Percentiles rank a stretch among this genome's conserved stretches.
These are phyloP conservation scores for Monosporascus sp. DNA, from an alignment of 2,329 filamentous ascomycete species.

Conservation along the genomic window DNA sequence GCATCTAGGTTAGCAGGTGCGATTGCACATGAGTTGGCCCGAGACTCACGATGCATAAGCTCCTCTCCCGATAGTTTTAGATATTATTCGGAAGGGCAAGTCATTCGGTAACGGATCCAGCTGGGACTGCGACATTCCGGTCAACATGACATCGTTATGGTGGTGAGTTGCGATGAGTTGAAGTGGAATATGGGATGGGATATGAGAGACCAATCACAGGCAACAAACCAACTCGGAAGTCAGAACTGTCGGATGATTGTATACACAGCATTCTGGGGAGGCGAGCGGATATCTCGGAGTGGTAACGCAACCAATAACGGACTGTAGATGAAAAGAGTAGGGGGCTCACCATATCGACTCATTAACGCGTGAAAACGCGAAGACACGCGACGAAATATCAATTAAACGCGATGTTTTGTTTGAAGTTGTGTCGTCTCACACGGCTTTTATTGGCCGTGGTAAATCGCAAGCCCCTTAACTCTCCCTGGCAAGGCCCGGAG, in stretches of 20 bases:
- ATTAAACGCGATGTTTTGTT: conserved; percentile 10
- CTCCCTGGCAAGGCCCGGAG: background rate
- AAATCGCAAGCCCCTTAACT: background rate
- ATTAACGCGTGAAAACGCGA: background rate
- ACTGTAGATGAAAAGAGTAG: no score
- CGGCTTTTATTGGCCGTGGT: background rate
- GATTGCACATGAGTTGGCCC: conserved; percentile 17
- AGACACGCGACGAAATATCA: background rate
- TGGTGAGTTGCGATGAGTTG: background rate
- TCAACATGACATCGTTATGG: background rate
- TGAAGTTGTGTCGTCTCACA: conserved; percentile 8
- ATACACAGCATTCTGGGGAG: no score
- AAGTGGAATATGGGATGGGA: background rate
- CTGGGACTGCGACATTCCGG: conserved; percentile 68
- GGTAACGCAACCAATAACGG: background rate
- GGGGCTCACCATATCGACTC: background rate
- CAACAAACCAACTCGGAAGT: no score
- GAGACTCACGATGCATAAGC: conserved; percentile 85
- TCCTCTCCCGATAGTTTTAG: conserved; percentile 91
- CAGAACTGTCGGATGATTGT: no score
- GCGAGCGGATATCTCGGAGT: no score
- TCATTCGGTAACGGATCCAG: conserved; percentile 77
- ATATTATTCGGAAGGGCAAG: conserved; percentile 89
- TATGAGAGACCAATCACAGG: background rate
- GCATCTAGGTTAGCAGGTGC: conserved; percentile 3